Evolutionary conservation across 768 basidiomycete genomes (phyloP), one percentile per base, ranked within the genome.

Genomic region (Lactarius deliciosus): DNA sequence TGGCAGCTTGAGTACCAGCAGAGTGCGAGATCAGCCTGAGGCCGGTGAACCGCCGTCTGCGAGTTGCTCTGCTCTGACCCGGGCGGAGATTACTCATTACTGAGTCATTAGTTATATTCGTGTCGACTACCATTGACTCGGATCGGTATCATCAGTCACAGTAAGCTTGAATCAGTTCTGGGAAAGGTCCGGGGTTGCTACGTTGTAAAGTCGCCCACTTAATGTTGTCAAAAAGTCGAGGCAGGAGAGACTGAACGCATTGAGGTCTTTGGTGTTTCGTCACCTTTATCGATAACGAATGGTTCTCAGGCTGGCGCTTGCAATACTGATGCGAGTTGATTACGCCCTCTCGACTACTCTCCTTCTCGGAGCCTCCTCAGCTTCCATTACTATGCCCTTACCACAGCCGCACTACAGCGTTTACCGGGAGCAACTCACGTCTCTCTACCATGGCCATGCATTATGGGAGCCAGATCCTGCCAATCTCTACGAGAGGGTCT

Each of bases 401-500:
- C 62, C 61, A 3, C 66, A 57, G 11, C n/a, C 60, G 7, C 60
- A 61, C 36, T 66, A 68, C 56, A 16, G 66, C 55, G 56, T 71
- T 50, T 70, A 67, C 60, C 59, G 68, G n/a, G 69, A 70, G 25
- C 64, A 70, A 56, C 69, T 71, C 20, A 43, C 69, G 11, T 56
- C 69, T 16, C 65, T 70, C 20, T 61, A 47, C 6, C 61, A 67
- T n/a, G 70, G 70, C 50, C 64, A 67, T 43, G 69, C 70, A 4
- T 55, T 71, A 40, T 71, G 71, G 69, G 57, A 72, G 5, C 72
- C 72, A 16, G 62, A 72, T 36, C 71, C 71, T 11, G 53, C 56
- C 58, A 50, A 65, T 28, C 25, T 71, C 7, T 72, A 72, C 40
- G 40, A 65, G 3, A 47, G 34, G n/a, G 70, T 72, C 64, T 55